Evolutionary conservation across 2,329 filamentous ascomycete species (phyloP).

Genomic region (Trichoderma koningii): DNA sequence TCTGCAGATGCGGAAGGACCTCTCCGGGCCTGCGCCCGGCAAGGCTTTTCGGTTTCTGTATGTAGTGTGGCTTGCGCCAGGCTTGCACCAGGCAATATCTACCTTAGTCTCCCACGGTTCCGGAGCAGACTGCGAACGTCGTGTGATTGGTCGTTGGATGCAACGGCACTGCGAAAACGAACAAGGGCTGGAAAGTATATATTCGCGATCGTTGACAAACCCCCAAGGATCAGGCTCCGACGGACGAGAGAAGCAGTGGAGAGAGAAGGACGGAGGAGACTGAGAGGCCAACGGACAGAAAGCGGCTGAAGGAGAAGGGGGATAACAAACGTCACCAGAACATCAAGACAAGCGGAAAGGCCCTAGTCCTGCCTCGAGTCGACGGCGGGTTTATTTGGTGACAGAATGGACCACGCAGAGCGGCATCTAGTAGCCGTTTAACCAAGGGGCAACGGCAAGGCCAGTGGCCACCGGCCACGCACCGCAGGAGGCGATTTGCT

Average conservation of each 20-base stretch:
- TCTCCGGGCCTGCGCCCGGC: constrained; percentile 8
- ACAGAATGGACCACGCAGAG: background rate
- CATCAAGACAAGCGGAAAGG: background rate
- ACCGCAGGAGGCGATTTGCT: background rate
- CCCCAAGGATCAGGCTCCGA: no score
- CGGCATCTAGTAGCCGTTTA: constrained; percentile 13
- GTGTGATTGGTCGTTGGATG: no score
- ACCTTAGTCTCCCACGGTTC: background rate
- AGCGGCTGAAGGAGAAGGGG: no score
- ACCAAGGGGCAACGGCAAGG: background rate
- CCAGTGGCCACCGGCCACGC: constrained; percentile 7
- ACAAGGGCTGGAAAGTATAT: no score
- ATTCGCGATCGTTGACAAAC: no score
- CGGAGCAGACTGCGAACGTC: background rate
- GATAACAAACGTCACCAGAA: background rate
- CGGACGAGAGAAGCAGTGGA: no score
- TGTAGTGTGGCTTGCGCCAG: background rate
- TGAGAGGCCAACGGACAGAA: no score
- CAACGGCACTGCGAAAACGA: no score
- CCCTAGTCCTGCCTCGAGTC: no score
- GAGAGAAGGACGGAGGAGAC: no score
- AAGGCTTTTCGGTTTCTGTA: background rate
- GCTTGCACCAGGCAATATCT: background rate
- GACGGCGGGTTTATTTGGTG: background rate
- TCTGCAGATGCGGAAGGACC: constrained; percentile 8